Base-by-base conservation (phyloP, 805 yeast species). In the Spathaspora passalidarum region DNA sequence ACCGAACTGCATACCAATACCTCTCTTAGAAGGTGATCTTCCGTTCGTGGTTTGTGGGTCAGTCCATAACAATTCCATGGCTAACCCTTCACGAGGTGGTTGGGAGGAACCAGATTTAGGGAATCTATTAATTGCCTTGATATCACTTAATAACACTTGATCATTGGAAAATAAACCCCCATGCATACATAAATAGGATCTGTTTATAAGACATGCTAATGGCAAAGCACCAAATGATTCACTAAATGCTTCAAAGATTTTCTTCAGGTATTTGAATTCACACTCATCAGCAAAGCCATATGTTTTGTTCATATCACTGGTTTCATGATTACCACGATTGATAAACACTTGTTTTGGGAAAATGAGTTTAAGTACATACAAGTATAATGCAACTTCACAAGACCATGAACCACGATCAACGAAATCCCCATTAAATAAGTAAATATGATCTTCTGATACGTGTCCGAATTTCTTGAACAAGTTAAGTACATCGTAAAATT, bases 341-440 rank as follows among this genome's bases (percentile, higher is more conserved):
- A 94, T 63, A 66, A 69, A 90, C 38, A 92, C 64, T 38, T 77
- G 74, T 2, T 68, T 58, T 13, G 99, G 99, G 57, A 77, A 85
- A 26, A 85, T 65, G 29, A 90, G 72, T 67, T 94, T 94, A 64
- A 88, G 77, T 10, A 84, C 75, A 62, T 87, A 90, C 37, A 88
- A 75, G 23, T 86, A 72, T 40, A 94, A 68, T 1, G 97, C 97
- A 40, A 94, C 96, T 62, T 94, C 99, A 60, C 96, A 88, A 3
- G 97, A 89, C 98, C 99, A 92, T 14, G 96, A 87, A 5, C 99
- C 99, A 59, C 99, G 78, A 63, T 94, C 99, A 3, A 94, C 99
- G 67, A 94, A 92, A 67, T 94, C 99, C 38, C 99, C 99, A 59
- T 94, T 94, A 72, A 94, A 92, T 40, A 94, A 66, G 61, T 88